A percentile compares a stretch with the other conserved stretches of the same genome.
These are phyloP conservation scores for Trametes versicolor DNA, from an alignment of 1,284 basidiomycete genomes.

Conservation along the genomic window DNA sequence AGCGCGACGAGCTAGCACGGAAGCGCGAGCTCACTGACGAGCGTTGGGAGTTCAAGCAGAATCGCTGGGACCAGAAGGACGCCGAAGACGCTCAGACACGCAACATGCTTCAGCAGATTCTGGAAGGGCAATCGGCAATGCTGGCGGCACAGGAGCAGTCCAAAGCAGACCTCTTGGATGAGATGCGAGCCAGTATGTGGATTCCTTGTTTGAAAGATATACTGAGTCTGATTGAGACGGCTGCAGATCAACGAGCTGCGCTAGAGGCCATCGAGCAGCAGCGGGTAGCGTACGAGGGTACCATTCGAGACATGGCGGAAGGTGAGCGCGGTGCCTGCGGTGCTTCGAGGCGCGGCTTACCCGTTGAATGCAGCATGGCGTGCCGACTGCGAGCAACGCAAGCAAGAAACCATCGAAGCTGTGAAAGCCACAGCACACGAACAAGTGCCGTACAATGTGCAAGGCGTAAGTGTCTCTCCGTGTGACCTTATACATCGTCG, in stretches of 20 bases:
- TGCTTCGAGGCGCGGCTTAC: not conserved
- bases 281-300: slow-evolving; percentile 28
- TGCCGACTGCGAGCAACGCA: slow-evolving; percentile 66
- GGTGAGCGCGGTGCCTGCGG: slow-evolving; percentile 25
- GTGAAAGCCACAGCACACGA: slow-evolving; percentile 72
- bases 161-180: slow-evolving; percentile 47
- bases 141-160: slow-evolving; percentile 60
- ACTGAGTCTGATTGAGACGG: not conserved
- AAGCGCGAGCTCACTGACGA: slow-evolving; percentile 67
- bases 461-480: slow-evolving; percentile 59
- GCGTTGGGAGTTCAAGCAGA: slow-evolving; percentile 66
- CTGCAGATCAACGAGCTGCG: slow-evolving; percentile 29
- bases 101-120: slow-evolving; percentile 65
- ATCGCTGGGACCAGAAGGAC: slow-evolving; percentile 64
- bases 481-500: not conserved
- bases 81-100: slow-evolving; percentile 59
- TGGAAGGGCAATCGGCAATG: slow-evolving; percentile 60
- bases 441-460: slow-evolving; percentile 80
- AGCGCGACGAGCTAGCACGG: slow-evolving; percentile 61
- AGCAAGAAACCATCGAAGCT: slow-evolving; percentile 68
- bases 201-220: not conserved
- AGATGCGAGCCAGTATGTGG: slow-evolving; percentile 28
- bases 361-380: slow-evolving; percentile 59
- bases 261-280: slow-evolving; percentile 33
- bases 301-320: slow-evolving; percentile 36